Evolutionary conservation across 75 land plant species (phyloP).

Genomic region (Cunninghamia lanceolata): DNA sequence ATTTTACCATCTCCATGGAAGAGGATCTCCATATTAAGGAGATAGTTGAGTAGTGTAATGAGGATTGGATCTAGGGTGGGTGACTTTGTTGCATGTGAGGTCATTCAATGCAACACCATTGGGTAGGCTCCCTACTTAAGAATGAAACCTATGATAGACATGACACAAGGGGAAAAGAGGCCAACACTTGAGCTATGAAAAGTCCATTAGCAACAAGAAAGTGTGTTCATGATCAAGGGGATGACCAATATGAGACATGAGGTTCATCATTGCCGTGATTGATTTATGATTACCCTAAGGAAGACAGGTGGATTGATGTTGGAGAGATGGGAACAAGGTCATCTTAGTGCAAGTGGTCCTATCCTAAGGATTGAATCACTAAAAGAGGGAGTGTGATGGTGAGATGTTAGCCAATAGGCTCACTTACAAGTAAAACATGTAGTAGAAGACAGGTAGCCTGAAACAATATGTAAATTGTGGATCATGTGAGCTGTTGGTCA

Average conservation of each 20-base stretch:
- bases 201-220: neutral
- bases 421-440: neutral
- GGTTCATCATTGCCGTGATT: neutral
- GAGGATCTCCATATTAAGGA: too few species aligned
- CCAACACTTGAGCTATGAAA: too few species aligned
- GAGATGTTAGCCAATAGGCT: neutral
- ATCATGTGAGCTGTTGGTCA: too few species aligned
- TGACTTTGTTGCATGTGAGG: too few species aligned
- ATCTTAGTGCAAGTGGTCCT: neutral
- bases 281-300: neutral
- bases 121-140: too few species aligned
- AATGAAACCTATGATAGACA: too few species aligned
- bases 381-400: neutral
- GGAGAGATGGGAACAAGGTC: neutral
- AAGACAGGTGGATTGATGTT: neutral
- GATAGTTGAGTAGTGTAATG: too few species aligned
- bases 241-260: neutral
- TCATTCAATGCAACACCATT: too few species aligned
- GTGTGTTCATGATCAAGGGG: neutral
- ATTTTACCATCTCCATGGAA: too few species aligned
- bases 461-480: too few species aligned
- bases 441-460: too few species aligned
- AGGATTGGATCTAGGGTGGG: too few species aligned
- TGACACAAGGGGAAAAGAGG: neutral
- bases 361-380: neutral